phyloP scores from a whole-genome alignment of 2,329 filamentous ascomycete species.

The Scleromitrula shiraiana region DNA sequence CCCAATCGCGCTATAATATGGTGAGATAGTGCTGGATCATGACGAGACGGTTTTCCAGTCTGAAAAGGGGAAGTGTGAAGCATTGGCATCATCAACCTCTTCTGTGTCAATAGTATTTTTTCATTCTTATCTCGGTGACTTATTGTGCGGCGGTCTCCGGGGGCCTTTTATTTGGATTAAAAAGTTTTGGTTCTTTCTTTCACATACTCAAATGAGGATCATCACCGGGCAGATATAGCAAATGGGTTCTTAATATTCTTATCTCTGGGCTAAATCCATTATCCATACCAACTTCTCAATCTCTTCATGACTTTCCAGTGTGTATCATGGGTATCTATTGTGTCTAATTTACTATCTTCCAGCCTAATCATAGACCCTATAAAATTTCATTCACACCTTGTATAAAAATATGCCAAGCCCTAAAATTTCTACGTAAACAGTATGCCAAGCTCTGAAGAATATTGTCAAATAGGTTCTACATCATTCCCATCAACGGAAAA shows the following conservation, averaged over 20 bases:
- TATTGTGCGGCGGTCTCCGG: not conserved
- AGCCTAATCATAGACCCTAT: not conserved
- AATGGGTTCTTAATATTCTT: not conserved
- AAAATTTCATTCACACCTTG: not conserved
- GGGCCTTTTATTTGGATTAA: not conserved
- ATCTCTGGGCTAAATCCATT: not conserved
- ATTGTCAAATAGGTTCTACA: no score
- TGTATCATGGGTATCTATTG: not conserved
- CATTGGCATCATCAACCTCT: not conserved
- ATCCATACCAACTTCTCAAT: not conserved
- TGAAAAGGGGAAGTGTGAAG: not conserved
- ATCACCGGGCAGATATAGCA: not conserved
- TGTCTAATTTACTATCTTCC: not conserved
- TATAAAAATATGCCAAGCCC: not conserved
- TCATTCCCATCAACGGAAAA: no score
- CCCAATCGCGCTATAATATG: slow-evolving; percentile 7
- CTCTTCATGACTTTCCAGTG: not conserved
- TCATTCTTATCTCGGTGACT: slow-evolving; percentile 3
- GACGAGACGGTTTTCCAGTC: no score
- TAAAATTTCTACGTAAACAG: no score
- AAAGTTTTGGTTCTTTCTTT: not conserved
- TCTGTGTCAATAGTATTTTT: not conserved
- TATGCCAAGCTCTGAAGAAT: no score
- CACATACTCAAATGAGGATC: slow-evolving; percentile 3
- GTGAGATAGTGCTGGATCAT: no score